A percentile compares a stretch with the other conserved stretches of the same genome.
phyloP scores from a whole-genome alignment of 2,329 filamentous ascomycete genomes.

The Fusarium sp. region DNA sequence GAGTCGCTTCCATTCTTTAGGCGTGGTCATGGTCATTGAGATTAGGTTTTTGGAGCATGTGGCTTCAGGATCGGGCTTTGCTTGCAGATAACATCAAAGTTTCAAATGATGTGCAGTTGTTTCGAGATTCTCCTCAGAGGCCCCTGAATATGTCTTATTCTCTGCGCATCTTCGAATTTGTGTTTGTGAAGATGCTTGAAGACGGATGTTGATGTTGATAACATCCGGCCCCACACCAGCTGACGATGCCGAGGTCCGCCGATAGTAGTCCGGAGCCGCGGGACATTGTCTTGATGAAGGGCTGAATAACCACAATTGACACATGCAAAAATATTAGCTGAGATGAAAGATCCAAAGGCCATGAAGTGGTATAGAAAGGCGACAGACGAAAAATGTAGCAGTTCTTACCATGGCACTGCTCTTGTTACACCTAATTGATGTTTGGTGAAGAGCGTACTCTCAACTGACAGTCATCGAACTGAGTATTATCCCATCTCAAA shows the following conservation, averaged over 20 bases:
- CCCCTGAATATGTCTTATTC: background rate
- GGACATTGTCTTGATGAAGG: background rate
- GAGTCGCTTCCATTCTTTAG: conserved; percentile 39
- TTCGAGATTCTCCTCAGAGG: too few species aligned
- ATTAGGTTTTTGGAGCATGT: background rate
- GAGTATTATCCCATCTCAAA: background rate
- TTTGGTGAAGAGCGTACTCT: background rate
- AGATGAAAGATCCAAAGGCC: too few species aligned
- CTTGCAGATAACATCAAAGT: background rate
- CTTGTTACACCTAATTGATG: background rate
- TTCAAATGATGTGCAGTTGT: too few species aligned
- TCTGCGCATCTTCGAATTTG: background rate
- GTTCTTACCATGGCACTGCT: background rate
- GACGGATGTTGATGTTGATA: background rate
- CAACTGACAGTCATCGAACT: too few species aligned
- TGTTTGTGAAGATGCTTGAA: background rate
- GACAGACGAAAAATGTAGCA: background rate
- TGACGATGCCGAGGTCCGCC: conserved; percentile 31
- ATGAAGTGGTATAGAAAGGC: too few species aligned
- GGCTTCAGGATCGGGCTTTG: background rate
- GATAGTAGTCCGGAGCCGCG: background rate
- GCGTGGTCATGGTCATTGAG: conserved; percentile 17
- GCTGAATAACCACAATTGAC: background rate
- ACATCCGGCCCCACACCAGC: background rate
- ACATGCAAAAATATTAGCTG: background rate